Conservation (phyloP, 805 yeast genomes). For the Cyberlindnera misumaiensis region DNA sequence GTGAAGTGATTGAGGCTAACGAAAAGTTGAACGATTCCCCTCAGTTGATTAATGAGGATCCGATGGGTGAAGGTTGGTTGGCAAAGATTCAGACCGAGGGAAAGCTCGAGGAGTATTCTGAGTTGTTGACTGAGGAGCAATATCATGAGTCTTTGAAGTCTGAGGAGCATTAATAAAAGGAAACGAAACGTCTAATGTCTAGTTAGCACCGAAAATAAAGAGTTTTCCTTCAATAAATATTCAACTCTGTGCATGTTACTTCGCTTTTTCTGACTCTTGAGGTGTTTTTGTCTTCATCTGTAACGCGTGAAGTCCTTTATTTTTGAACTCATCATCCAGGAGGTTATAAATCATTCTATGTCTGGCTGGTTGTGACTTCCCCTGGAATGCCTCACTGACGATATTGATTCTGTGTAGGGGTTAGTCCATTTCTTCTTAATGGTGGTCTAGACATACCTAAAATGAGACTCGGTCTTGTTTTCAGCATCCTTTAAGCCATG, state of each 20-base stretch:
- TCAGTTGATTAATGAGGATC: slow-evolving; percentile 75
- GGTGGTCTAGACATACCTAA: slow-evolving; percentile 24
- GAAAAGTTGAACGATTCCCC: slow-evolving; percentile 61
- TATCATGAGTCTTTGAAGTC: slow-evolving; percentile 21
- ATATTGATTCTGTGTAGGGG: slow-evolving; percentile 44
- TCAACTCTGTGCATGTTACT: background rate
- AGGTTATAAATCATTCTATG: slow-evolving; percentile 70
- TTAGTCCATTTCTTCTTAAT: slow-evolving; percentile 2
- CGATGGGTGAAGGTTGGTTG: slow-evolving; percentile 93
- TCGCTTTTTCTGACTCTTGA: slow-evolving; percentile 33
- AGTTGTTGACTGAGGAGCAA: slow-evolving; percentile 50
- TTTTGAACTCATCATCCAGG: slow-evolving; percentile 64
- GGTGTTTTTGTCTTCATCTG: slow-evolving; percentile 79
- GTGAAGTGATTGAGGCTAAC: slow-evolving; percentile 70
- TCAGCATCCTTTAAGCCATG: slow-evolving; percentile 69
- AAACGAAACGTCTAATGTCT: background rate
- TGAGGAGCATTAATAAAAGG: slow-evolving; percentile 10
- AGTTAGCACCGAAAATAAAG: background rate
- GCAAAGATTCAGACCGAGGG: slow-evolving; percentile 63
- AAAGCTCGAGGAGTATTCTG: slow-evolving; percentile 41
- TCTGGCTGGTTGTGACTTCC: slow-evolving; percentile 61
- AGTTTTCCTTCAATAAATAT: slow-evolving; percentile 1
- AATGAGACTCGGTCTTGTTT: slow-evolving; percentile 76
- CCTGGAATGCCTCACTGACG: slow-evolving; percentile 62
- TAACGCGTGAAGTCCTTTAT: slow-evolving; percentile 77